A percentile compares a stretch with the other conserved stretches of the same genome.
Evolutionary conservation across 208 protist species (phyloP).

Genomic region (Trypanosoma cruzi): DNA sequence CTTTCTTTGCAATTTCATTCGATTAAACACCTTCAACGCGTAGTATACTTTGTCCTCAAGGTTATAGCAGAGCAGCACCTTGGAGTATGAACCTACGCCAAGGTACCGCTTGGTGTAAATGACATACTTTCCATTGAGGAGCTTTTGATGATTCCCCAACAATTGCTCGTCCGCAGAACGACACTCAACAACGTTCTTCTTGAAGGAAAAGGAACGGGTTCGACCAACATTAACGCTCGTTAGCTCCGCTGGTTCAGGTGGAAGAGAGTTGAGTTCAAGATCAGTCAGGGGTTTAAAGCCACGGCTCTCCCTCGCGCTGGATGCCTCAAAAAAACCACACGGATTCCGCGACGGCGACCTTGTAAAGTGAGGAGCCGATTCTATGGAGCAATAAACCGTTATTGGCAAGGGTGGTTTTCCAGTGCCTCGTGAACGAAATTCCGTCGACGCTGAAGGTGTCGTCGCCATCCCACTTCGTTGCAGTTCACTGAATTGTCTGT

Average conservation of each 20-base stretch:
- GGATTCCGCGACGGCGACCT: too few species aligned
- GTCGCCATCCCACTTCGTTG: too few species aligned
- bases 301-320: background rate
- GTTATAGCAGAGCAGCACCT: slow-evolving; percentile 66
- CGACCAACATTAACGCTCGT: slow-evolving; percentile 18
- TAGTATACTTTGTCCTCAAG: slow-evolving; percentile 47
- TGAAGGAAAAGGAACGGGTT: background rate
- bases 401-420: too few species aligned
- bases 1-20: slow-evolving; percentile 36
- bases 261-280: background rate
- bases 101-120: slow-evolving; percentile 49
- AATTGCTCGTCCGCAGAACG: background rate
- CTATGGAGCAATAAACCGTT: too few species aligned
- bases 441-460: too few species aligned
- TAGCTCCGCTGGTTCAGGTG: slow-evolving; percentile 23
- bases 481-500: too few species aligned
- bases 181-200: slow-evolving; percentile 1
- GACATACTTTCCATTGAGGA: slow-evolving; percentile 75
- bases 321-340: too few species aligned
- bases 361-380: too few species aligned
- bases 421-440: too few species aligned
- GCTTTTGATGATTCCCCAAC: slow-evolving; percentile 27
- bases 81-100: slow-evolving; percentile 60
- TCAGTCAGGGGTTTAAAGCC: background rate
- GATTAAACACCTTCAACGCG: slow-evolving; percentile 64